Percentiles rank a stretch among this genome's conserved stretches.
phyloP scores from a whole-genome alignment of 2,329 filamentous ascomycete genomes.

The Clathrospora elynae region DNA sequence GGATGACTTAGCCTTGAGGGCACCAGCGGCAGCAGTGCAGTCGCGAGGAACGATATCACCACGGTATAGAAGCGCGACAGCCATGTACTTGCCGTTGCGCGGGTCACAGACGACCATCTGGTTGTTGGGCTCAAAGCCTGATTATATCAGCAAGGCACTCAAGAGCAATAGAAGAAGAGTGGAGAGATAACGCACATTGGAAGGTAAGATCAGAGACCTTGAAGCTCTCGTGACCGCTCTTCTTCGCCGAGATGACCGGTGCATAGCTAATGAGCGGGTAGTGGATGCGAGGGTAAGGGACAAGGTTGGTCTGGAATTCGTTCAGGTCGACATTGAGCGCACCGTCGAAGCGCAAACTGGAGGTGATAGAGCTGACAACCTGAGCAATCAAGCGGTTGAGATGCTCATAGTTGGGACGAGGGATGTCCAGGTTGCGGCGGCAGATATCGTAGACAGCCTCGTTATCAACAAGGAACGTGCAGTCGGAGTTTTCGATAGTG shows the following conservation, averaged over 20 bases:
- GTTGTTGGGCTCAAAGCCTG: constrained; percentile 78
- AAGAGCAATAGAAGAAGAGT: background rate
- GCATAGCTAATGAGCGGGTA: constrained; percentile 76
- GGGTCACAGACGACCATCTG: constrained; percentile 79
- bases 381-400: constrained; percentile 75
- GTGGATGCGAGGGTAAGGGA: constrained; percentile 75
- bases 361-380: constrained; percentile 76
- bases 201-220: constrained; percentile 78
- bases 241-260: constrained; percentile 71
- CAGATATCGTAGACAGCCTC: constrained; percentile 78
- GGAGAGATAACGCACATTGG: constrained; percentile 64
- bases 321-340: constrained; percentile 75
- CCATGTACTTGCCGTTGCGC: constrained; percentile 78
- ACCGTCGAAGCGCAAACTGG: constrained; percentile 73
- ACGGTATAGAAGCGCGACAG: constrained; percentile 72
- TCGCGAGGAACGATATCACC: constrained; percentile 73
- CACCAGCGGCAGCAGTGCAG: constrained; percentile 68
- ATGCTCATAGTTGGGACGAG: constrained; percentile 71
- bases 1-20: constrained; percentile 71
- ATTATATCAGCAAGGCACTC: constrained; percentile 32
- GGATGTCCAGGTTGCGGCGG: constrained; percentile 72
- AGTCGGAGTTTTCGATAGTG: constrained; percentile 79
- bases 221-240: constrained; percentile 86
- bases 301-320: constrained; percentile 79
- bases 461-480: constrained; percentile 77